Evolutionary conservation across 441 rosid genomes (phyloP).

Genomic region (Flueggea neowawraea): DNA sequence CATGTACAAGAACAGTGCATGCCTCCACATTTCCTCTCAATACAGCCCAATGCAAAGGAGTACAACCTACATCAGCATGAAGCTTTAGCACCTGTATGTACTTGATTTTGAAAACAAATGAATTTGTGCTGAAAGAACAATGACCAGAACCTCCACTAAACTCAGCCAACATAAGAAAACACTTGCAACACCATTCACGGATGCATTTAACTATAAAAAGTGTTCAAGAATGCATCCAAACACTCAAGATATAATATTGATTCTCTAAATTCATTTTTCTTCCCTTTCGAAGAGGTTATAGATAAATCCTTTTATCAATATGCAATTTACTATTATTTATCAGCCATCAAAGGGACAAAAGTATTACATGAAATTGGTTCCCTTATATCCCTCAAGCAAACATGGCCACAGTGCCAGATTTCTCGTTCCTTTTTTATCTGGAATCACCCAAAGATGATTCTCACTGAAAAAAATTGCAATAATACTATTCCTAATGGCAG

Average conservation of each 20-base stretch:
- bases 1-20: constrained; percentile 78
- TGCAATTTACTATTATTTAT: too few species aligned
- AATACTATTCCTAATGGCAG: too few species aligned
- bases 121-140: neutral
- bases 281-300: neutral
- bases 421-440: too few species aligned
- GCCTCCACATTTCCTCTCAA: constrained; percentile 76
- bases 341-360: neutral
- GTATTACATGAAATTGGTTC: neutral
- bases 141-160: neutral
- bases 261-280: neutral
- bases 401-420: too few species aligned
- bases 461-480: too few species aligned
- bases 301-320: neutral
- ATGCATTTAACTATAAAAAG: too few species aligned
- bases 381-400: neutral
- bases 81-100: neutral
- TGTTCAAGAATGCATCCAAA: neutral
- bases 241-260: neutral
- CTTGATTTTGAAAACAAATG: neutral
- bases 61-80: constrained; percentile 60
- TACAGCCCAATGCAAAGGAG: constrained; percentile 98
- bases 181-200: neutral
- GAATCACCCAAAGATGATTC: too few species aligned
- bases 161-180: neutral